Evolutionary conservation across 192 early-diverging fungal genomes (phyloP).

Genomic region (Endogone sp.): DNA sequence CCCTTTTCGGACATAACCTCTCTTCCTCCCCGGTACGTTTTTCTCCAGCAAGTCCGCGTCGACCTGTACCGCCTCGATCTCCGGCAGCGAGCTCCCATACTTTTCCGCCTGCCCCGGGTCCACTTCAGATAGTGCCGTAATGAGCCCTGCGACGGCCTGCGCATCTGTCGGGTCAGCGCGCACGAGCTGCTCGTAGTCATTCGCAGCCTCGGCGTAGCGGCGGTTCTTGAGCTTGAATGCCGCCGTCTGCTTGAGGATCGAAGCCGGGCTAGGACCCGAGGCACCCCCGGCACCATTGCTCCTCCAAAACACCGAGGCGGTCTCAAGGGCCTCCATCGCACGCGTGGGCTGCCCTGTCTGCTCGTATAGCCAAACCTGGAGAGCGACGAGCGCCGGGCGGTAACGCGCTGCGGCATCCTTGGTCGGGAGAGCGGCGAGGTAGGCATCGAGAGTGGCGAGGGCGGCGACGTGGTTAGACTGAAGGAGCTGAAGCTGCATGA

Average conservation of each 20-base stretch:
- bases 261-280: constrained; percentile 18
- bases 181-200: constrained; percentile 67
- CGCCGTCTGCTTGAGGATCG: constrained; percentile 61
- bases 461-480: constrained; percentile 45
- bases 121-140: constrained; percentile 59
- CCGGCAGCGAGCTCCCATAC: constrained; percentile 52
- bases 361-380: constrained; percentile 70
- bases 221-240: constrained; percentile 61
- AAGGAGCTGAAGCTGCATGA: constrained; percentile 54
- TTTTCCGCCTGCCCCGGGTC: constrained; percentile 59
- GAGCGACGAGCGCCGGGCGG: constrained; percentile 60
- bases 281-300: constrained; percentile 8
- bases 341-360: constrained; percentile 55
- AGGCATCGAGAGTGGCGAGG: constrained; percentile 39
- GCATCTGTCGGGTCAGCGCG: constrained; percentile 59
- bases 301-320: constrained; percentile 59
- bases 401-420: constrained; percentile 23
- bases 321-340: constrained; percentile 50
- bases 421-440: constrained; percentile 24
- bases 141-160: constrained; percentile 61
- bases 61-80: constrained; percentile 29
- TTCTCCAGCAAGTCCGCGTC: constrained; percentile 55
- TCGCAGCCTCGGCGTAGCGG: constrained; percentile 57
- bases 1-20: constrained; percentile 49
- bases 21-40: constrained; percentile 49